Evolutionary conservation across 176 grass and related monocot genomes (phyloP).

Genomic region (Echinochloa phyllopogon): DNA sequence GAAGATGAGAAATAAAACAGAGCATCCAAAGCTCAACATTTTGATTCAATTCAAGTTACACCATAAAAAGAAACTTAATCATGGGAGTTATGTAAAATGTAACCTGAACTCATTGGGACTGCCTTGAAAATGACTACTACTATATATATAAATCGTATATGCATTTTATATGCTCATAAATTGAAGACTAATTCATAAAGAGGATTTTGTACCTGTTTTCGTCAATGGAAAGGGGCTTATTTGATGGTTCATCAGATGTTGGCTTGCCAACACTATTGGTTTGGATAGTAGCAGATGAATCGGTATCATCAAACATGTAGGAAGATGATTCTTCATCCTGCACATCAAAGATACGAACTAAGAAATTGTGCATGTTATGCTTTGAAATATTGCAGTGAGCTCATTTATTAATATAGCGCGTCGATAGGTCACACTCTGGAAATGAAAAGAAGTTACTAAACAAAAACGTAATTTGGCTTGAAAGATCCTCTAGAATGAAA

Average conservation of each 20-base stretch:
- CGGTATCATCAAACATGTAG: conserved; percentile 35
- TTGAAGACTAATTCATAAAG: background rate
- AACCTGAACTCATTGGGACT: background rate
- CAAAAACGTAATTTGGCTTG: background rate
- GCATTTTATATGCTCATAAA: background rate
- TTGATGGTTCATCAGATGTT: conserved; percentile 43
- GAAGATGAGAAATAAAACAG: background rate
- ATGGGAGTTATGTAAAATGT: background rate
- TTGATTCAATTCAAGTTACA: background rate
- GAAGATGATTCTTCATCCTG: conserved; percentile 60
- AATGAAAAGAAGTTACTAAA: background rate
- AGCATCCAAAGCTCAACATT: background rate
- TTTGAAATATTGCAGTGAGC: conserved; percentile 11
- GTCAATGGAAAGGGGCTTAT: conserved; percentile 31
- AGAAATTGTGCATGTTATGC: background rate
- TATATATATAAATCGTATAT: background rate
- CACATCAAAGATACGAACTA: conserved; percentile 27
- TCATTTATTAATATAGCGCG: background rate
- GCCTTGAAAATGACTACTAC: background rate
- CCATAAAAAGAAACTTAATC: background rate
- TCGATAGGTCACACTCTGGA: background rate
- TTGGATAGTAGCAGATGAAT: conserved; percentile 27
- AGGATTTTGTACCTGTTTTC: conserved; percentile 46
- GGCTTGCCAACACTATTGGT: conserved; percentile 30
- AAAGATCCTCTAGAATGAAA: background rate